phyloP scores from a whole-genome alignment of 495 filamentous ascomycete species.

The Achaetomiella virescens region DNA sequence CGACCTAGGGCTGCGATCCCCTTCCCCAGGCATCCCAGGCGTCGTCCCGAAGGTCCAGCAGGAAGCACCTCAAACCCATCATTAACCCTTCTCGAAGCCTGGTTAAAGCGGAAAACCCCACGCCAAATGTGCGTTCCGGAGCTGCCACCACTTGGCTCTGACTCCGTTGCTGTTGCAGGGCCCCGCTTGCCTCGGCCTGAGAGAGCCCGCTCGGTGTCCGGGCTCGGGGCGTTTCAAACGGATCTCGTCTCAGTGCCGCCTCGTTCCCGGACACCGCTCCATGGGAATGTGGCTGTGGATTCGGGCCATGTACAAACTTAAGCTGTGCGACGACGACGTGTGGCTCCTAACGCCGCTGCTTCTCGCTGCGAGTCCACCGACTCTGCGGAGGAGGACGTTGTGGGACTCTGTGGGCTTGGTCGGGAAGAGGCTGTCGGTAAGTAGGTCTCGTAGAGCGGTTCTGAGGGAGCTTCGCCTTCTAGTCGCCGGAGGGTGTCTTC shows the following conservation, averaged over 20 bases:
- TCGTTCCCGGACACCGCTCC: neutral
- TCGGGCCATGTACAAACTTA: slow-evolving; percentile 16
- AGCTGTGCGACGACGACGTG: slow-evolving; percentile 22
- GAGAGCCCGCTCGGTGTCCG: slow-evolving; percentile 27
- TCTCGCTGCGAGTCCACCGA: slow-evolving; percentile 29
- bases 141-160: neutral
- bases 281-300: slow-evolving; percentile 5
- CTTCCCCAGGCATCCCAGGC: neutral
- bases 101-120: slow-evolving; percentile 43
- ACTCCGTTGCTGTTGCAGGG: neutral
- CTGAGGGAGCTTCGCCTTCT: slow-evolving; percentile 24
- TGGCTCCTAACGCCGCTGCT: slow-evolving; percentile 21
- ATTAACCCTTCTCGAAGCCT: slow-evolving; percentile 49
- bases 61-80: slow-evolving; percentile 56
- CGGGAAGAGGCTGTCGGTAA: slow-evolving; percentile 10
- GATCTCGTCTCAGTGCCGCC: slow-evolving; percentile 4
- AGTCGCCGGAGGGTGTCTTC: slow-evolving; percentile 33
- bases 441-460: slow-evolving; percentile 19
- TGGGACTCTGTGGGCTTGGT: slow-evolving; percentile 26
- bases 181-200: neutral
- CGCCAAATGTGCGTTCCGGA: slow-evolving; percentile 27
- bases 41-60: slow-evolving; percentile 45
- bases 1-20: slow-evolving; percentile 8
- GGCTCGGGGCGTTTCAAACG: slow-evolving; percentile 17
- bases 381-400: slow-evolving; percentile 29